Evolutionary conservation across 805 yeast genomes (phyloP).

Genomic region (Candida piceae): DNA sequence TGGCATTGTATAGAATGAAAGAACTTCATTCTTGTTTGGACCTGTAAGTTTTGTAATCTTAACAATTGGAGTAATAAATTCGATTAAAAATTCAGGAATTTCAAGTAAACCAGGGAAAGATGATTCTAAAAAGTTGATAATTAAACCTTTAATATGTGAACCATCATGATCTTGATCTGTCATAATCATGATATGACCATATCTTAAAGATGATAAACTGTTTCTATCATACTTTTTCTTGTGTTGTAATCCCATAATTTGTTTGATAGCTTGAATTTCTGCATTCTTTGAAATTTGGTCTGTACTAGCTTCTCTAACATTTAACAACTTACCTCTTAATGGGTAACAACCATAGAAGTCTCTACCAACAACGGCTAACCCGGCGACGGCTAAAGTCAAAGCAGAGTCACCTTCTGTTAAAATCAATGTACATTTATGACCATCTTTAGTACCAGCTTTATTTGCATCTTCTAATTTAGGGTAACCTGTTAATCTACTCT

Average conservation of each 20-base stretch:
- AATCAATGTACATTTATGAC: conserved; percentile 86
- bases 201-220: conserved; percentile 69
- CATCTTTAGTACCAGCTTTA: conserved; percentile 91
- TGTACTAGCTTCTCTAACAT: conserved; percentile 95
- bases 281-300: conserved; percentile 90
- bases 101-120: conserved; percentile 91
- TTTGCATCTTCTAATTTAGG: conserved; percentile 93
- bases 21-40: conserved; percentile 42
- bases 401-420: conserved; percentile 98
- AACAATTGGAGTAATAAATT: conserved; percentile 94
- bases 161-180: conserved; percentile 99
- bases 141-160: conserved; percentile 91
- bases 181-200: conserved; percentile 98
- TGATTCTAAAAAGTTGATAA: conserved; percentile 87
- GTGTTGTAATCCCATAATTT: conserved; percentile 93
- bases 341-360: conserved; percentile 96
- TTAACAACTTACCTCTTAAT: conserved; percentile 86
- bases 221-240: conserved; percentile 65
- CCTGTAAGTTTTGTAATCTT: conserved; percentile 77
- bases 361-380: conserved; percentile 91
- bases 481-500: conserved; percentile 80
- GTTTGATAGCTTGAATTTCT: conserved; percentile 92
- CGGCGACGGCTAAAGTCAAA: conserved; percentile 83
- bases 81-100: conserved; percentile 87
- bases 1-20: conserved; percentile 90